Conservation (phyloP, 345 rosid genomes). For the Camelina neglecta region DNA sequence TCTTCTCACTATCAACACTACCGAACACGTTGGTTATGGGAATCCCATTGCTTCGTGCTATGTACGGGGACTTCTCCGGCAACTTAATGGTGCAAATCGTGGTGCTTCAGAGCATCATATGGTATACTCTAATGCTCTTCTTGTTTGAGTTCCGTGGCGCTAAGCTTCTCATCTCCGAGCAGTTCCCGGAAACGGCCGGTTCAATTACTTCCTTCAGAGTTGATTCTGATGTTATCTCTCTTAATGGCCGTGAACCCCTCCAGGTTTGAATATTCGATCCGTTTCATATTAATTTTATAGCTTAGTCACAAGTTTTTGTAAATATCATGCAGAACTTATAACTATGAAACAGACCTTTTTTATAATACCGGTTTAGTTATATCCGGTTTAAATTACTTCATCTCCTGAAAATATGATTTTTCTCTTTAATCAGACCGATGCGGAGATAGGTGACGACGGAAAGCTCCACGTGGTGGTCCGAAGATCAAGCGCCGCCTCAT, state of each 20-base stretch:
- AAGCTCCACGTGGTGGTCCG: slow-evolving; percentile 79
- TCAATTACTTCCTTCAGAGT: slow-evolving; percentile 78
- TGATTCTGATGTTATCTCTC: slow-evolving; percentile 77
- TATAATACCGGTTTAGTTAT: slow-evolving; percentile 2
- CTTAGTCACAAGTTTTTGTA: not conserved
- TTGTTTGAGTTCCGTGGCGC: slow-evolving; percentile 87
- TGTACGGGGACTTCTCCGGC: slow-evolving; percentile 84
- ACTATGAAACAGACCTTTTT: not conserved
- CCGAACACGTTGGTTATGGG: slow-evolving; percentile 92
- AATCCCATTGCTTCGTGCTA: slow-evolving; percentile 78
- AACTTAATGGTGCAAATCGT: slow-evolving; percentile 82
- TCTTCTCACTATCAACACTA: slow-evolving; percentile 78
- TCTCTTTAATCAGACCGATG: slow-evolving; percentile 56
- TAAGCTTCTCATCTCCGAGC: slow-evolving; percentile 70
- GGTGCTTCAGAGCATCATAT: slow-evolving; percentile 77
- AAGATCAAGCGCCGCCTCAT: slow-evolving; percentile 59
- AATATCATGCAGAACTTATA: not conserved
- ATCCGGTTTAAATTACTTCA: not conserved
- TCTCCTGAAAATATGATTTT: not conserved
- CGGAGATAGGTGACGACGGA: slow-evolving; percentile 85
- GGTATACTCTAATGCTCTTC: slow-evolving; percentile 86
- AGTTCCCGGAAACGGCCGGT: slow-evolving; percentile 83
- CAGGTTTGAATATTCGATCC: slow-evolving; percentile 22
- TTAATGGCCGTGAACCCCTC: slow-evolving; percentile 76
- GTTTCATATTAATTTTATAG: not conserved